Evolutionary conservation across 2,329 filamentous ascomycete species (phyloP).

Genomic region (Waltergamsia citrina): DNA sequence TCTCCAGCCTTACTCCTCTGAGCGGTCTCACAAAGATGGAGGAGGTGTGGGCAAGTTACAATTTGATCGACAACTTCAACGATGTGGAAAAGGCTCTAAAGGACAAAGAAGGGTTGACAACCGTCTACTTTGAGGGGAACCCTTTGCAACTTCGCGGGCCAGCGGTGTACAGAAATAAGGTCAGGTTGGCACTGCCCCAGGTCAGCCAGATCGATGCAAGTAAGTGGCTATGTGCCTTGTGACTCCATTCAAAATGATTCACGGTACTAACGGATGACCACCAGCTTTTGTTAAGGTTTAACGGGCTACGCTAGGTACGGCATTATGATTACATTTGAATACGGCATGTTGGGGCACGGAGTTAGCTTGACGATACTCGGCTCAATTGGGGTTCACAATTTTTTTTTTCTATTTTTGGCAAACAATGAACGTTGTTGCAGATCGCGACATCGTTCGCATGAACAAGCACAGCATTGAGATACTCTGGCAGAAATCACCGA

Average conservation of each 20-base stretch:
- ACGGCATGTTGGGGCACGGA: too few species aligned
- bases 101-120: constrained; percentile 72
- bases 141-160: constrained; percentile 71
- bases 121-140: constrained; percentile 95
- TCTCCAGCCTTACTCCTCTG: constrained; percentile 66
- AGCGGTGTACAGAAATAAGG: constrained; percentile 91
- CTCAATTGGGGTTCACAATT: neutral
- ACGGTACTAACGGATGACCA: neutral
- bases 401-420: neutral
- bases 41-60: constrained; percentile 93
- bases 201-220: constrained; percentile 93
- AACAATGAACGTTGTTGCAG: too few species aligned
- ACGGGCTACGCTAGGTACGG: neutral
- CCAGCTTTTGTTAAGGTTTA: constrained; percentile 5
- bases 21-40: constrained; percentile 62
- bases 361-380: neutral
- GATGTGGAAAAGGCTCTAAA: constrained; percentile 72
- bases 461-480: too few species aligned
- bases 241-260: too few species aligned
- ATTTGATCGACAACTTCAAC: constrained; percentile 66
- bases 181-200: constrained; percentile 77
- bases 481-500: too few species aligned
- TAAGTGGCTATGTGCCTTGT: constrained; percentile 44
- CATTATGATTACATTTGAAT: too few species aligned
- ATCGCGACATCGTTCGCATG: too few species aligned